Percentiles rank a stretch among this genome's conserved stretches.
Evolutionary conservation across 805 yeast genomes (phyloP).

Genomic region (Phaffomyces thermotolerans): DNA sequence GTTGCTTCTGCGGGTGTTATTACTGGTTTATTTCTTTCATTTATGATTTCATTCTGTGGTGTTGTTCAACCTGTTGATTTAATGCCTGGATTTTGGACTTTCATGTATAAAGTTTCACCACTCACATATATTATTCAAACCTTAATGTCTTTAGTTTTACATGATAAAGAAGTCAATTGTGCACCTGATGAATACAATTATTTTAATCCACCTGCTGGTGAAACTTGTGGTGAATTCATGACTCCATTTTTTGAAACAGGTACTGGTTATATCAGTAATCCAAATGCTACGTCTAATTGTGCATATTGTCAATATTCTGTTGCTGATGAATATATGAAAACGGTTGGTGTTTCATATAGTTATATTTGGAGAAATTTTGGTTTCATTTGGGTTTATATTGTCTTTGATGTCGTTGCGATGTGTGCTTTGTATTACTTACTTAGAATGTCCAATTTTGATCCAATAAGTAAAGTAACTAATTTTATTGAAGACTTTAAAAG

Average conservation of each 20-base stretch:
- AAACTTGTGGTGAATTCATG: conserved; percentile 54
- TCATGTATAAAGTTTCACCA: conserved; percentile 63
- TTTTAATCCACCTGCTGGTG: conserved; percentile 47
- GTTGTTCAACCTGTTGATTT: conserved; percentile 29
- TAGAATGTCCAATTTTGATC: conserved; percentile 7
- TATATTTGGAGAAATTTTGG: conserved; percentile 65
- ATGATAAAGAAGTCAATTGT: conserved; percentile 47
- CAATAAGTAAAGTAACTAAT: not conserved
- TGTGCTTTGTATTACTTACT: conserved; percentile 17
- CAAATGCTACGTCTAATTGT: conserved; percentile 41
- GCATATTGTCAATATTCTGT: conserved; percentile 36
- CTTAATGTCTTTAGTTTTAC: conserved; percentile 41
- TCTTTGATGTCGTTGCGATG: conserved; percentile 25
- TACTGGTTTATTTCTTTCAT: conserved; percentile 34
- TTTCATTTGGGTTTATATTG: conserved; percentile 47
- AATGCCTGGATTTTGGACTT: conserved; percentile 70
- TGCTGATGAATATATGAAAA: conserved; percentile 42
- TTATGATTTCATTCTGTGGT: conserved; percentile 31
- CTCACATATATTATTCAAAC: conserved; percentile 51
- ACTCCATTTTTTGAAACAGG: conserved; percentile 30
- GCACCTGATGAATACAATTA: conserved; percentile 38
- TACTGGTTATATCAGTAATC: conserved; percentile 53
- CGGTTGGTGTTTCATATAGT: conserved; percentile 36
- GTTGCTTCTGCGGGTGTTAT: conserved; percentile 63
- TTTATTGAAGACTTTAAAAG: conserved; percentile 1